phyloP scores from a whole-genome alignment of 371 early-diverging fungal genomes.

The Sporodiniella umbellata region DNA sequence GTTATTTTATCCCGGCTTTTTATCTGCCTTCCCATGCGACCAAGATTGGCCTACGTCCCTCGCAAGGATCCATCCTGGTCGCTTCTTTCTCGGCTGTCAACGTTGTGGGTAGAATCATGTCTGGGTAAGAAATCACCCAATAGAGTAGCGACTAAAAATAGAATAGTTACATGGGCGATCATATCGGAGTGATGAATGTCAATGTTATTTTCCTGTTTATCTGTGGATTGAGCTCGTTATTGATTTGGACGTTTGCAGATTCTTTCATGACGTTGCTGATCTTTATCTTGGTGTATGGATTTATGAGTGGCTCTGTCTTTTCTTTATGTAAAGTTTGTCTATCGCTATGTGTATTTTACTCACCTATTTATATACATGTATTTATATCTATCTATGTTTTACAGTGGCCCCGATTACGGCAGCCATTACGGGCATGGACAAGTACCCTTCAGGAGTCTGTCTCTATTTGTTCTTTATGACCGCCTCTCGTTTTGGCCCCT shows the following conservation, averaged over 20 bases:
- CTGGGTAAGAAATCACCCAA: slow-evolving; percentile 36
- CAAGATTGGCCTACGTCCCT: slow-evolving; percentile 23
- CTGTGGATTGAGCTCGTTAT: slow-evolving; percentile 46
- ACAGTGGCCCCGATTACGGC: slow-evolving; percentile 42
- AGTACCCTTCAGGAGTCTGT: slow-evolving; percentile 38
- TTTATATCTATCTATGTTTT: no score
- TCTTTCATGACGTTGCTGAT: slow-evolving; percentile 39
- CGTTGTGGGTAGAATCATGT: slow-evolving; percentile 29
- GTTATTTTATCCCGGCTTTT: slow-evolving; percentile 39
- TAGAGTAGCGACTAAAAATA: no score
- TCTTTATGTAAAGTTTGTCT: slow-evolving; percentile 30
- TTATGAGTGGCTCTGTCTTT: slow-evolving; percentile 54
- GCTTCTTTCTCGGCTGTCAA: slow-evolving; percentile 35
- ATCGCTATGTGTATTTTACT: background rate
- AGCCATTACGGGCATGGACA: slow-evolving; percentile 31
- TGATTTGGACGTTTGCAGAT: slow-evolving; percentile 62
- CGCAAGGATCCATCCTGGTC: slow-evolving; percentile 32
- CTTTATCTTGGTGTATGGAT: slow-evolving; percentile 58
- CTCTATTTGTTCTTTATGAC: slow-evolving; percentile 32
- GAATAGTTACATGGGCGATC: slow-evolving; percentile 33
- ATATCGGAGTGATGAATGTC: slow-evolving; percentile 58
- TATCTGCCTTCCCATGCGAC: slow-evolving; percentile 39
- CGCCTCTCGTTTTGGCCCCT: slow-evolving; percentile 30
- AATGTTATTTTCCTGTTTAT: slow-evolving; percentile 44
- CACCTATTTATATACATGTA: no score